These are phyloP conservation scores for Gossypium ekmanianum DNA, from an alignment of 345 rosid species.

Conservation along the genomic window DNA sequence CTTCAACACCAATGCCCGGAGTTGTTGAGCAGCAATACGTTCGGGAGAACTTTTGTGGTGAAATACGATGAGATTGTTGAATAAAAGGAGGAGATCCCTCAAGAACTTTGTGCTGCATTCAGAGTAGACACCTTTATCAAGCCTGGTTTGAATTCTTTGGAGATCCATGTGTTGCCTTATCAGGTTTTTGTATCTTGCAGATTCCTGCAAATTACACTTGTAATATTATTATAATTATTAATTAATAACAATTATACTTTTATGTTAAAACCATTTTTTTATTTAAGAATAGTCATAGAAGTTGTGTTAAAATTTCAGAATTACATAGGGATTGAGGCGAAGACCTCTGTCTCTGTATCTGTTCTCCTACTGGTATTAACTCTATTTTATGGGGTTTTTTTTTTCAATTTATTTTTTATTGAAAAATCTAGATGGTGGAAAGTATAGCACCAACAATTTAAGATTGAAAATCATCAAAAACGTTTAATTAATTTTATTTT, in stretches of 20 bases:
- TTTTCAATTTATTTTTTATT: too few relatives aligned
- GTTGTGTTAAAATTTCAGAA: too few relatives aligned
- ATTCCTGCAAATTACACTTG: conserved; percentile 33
- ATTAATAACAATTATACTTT: neutral
- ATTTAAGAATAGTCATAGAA: too few relatives aligned
- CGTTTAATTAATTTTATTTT: too few relatives aligned
- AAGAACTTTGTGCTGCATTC: conserved; percentile 31
- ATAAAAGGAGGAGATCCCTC: conserved; percentile 44
- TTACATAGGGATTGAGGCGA: too few relatives aligned
- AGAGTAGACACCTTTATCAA: conserved; percentile 39
- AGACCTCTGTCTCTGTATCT: too few relatives aligned
- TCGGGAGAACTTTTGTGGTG: conserved; percentile 37
- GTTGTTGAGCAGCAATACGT: conserved; percentile 37
- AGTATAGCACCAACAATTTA: too few relatives aligned
- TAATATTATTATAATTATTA: neutral
- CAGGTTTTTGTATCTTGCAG: conserved; percentile 40
- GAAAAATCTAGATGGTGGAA: too few relatives aligned
- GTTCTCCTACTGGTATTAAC: too few relatives aligned
- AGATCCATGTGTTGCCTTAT: conserved; percentile 51
- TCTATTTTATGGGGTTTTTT: too few relatives aligned
- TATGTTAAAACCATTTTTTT: neutral
- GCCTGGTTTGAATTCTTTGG: conserved; percentile 35
- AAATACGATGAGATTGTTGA: conserved; percentile 47
- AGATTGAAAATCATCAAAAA: too few relatives aligned
- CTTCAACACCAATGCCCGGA: conserved; percentile 32